Base-by-base conservation (phyloP, 306 rosid genomes). In the Amphicarpaea edgeworthii region DNA sequence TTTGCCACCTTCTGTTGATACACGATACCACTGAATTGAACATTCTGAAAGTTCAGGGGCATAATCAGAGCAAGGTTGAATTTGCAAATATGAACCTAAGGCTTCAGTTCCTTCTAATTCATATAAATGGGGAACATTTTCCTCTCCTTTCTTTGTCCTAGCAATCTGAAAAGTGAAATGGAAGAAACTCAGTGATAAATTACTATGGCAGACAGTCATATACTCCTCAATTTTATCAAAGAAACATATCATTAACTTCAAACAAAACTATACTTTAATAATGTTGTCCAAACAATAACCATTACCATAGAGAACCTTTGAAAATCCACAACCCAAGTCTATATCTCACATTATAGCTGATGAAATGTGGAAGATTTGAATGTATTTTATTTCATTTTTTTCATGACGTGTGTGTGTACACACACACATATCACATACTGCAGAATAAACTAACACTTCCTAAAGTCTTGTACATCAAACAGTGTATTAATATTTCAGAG, bases 21-120 rank as follows among this genome's bases (percentile, higher is more conserved):
- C 68, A n/a, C 95, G 93, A 74, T 85, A 84, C 98, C 98, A 93
- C 74, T 89, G 95, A 85, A 93, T 85, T 51, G 81, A 83, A 82
- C 95, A 87, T 24, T 73, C 79, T 61, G 90, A 90, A 72, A 90
- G 85, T 17, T 88, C 90, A 12, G 87, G 89, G 42, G 87, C 83
- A 47, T 84, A 60, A 73, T 81, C 87, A 63, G 90, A 86, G 83
- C 84, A 89, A 69, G 97, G 80, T 57, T 86, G 89, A 84, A 93
- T 87, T 59, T 70, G 74, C 77, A 93, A 85, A 88, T 75, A 93
- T 61, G 98, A 93, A 79, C 97, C 97, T 78, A 93, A 83, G n/a
- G 75, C 82, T 80, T 93, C 98, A 46, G 83, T 45, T 64, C 98
- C 98, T 75, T 90, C 98, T 77, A 93, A 64, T 65, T 89, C 93